Evolutionary conservation across 768 basidiomycete genomes (phyloP).

Genomic region (Boletus fagicola): DNA sequence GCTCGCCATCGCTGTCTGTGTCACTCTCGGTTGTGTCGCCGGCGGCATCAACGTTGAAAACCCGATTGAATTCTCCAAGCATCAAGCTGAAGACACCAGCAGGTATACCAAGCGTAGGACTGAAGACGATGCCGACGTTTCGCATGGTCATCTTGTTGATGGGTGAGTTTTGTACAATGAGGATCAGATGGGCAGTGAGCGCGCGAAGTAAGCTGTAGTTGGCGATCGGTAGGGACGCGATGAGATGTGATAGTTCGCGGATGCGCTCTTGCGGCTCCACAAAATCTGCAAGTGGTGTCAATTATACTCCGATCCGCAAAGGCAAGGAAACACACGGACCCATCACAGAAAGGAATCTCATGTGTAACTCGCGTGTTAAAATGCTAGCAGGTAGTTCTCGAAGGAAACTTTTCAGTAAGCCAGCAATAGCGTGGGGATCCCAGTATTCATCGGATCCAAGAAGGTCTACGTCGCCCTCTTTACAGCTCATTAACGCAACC

Average conservation of each 20-base stretch:
- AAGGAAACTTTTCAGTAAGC: constrained; percentile 88
- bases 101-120: constrained; percentile 96
- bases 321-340: constrained; percentile 52
- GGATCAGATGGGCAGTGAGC: constrained; percentile 89
- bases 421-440: constrained; percentile 98
- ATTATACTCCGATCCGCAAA: constrained; percentile 1
- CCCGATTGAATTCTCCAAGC: constrained; percentile 89
- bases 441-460: constrained; percentile 86
- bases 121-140: constrained; percentile 98
- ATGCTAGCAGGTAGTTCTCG: constrained; percentile 93
- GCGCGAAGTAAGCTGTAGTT: constrained; percentile 95
- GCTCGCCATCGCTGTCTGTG: constrained; percentile 36
- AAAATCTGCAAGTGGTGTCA: constrained; percentile 59
- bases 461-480: constrained; percentile 96
- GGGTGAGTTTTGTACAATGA: constrained; percentile 86
- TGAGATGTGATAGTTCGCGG: constrained; percentile 79
- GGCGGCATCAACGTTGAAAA: constrained; percentile 75
- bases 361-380: constrained; percentile 87
- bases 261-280: constrained; percentile 87
- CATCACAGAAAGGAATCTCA: constrained; percentile 88
- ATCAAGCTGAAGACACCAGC: constrained; percentile 95
- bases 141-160: constrained; percentile 99
- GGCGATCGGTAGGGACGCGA: constrained; percentile 81
- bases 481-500: constrained; percentile 9
- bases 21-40: constrained; percentile 25